Conservation (phyloP, 1,284 basidiomycete genomes). For the Omphalotus olearius region DNA sequence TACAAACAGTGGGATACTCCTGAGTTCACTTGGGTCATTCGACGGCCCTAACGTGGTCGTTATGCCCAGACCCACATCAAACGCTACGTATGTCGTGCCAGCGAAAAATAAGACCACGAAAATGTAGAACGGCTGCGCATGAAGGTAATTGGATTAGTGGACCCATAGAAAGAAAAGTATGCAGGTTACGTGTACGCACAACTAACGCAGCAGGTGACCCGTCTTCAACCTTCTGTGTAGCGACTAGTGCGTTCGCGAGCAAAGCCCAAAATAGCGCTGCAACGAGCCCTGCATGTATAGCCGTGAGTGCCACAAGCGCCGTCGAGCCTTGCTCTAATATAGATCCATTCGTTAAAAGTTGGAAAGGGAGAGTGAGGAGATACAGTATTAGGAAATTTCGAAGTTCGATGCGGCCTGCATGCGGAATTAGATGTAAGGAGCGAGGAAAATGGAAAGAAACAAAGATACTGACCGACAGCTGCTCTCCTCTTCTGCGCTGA, state of each 20-base stretch:
- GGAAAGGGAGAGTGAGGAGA: constrained; percentile 68
- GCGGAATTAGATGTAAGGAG: neutral
- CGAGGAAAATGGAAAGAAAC: neutral
- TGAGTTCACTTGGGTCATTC: constrained; percentile 49
- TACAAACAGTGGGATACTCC: constrained; percentile 71
- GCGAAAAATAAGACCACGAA: constrained; percentile 61
- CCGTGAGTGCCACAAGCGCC: constrained; percentile 65
- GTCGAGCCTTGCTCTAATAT: constrained; percentile 72
- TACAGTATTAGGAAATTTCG: constrained; percentile 63
- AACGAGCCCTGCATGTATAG: constrained; percentile 69
- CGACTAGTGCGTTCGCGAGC: constrained; percentile 74
- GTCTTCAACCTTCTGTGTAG: constrained; percentile 81
- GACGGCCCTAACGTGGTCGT: constrained; percentile 59
- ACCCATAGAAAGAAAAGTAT: neutral
- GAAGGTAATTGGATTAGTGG: neutral
- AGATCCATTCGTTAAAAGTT: constrained; percentile 75
- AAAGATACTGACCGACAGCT: constrained; percentile 44
- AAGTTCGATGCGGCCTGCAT: constrained; percentile 64
- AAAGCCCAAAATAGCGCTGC: constrained; percentile 75
- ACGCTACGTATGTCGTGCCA: constrained; percentile 70
- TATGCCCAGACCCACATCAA: constrained; percentile 70
- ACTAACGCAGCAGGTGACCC: constrained; percentile 69
- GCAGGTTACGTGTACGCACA: constrained; percentile 36
- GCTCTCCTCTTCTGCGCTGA: constrained; percentile 29
- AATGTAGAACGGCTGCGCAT: constrained; percentile 55